Evolutionary conservation across 805 yeast genomes (phyloP).

Genomic region (Hanseniaspora jakobsenii): DNA sequence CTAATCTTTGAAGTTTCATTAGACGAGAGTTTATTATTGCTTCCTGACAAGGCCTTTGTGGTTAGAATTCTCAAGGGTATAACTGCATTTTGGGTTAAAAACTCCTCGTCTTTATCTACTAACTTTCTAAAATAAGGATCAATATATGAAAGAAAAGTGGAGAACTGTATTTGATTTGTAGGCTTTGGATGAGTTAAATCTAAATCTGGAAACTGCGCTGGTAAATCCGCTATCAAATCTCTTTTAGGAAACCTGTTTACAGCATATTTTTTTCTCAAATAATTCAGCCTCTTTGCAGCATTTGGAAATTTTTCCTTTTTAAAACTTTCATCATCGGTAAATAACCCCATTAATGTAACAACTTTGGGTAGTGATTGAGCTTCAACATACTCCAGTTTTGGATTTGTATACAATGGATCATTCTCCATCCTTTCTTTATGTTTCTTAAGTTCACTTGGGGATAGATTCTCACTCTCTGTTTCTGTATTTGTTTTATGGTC

Average conservation of each 20-base stretch:
- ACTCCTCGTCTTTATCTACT: constrained; percentile 68
- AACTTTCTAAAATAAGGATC: constrained; percentile 75
- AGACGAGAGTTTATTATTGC: no score
- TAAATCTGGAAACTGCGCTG: constrained; percentile 77
- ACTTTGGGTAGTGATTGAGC: constrained; percentile 57
- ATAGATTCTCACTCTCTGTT: constrained; percentile 16
- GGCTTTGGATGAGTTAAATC: constrained; percentile 80
- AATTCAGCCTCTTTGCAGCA: constrained; percentile 39
- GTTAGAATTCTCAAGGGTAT: constrained; percentile 34
- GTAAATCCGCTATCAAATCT: constrained; percentile 62
- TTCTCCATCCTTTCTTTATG: constrained; percentile 31
- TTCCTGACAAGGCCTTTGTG: neutral
- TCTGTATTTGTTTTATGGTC: constrained; percentile 9
- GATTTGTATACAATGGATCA: constrained; percentile 53
- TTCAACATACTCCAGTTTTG: constrained; percentile 62
- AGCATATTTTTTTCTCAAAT: constrained; percentile 60
- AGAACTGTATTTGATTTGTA: constrained; percentile 80
- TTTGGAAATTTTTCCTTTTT: constrained; percentile 13
- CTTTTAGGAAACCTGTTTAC: constrained; percentile 82
- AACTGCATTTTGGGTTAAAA: constrained; percentile 51
- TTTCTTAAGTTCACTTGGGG: constrained; percentile 17
- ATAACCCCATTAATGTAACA: constrained; percentile 54
- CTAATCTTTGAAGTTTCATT: no score
- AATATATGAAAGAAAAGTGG: constrained; percentile 71
- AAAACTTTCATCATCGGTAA: constrained; percentile 36